Evolutionary conservation across 345 rosid genomes (phyloP).

Genomic region (Salix exigua): DNA sequence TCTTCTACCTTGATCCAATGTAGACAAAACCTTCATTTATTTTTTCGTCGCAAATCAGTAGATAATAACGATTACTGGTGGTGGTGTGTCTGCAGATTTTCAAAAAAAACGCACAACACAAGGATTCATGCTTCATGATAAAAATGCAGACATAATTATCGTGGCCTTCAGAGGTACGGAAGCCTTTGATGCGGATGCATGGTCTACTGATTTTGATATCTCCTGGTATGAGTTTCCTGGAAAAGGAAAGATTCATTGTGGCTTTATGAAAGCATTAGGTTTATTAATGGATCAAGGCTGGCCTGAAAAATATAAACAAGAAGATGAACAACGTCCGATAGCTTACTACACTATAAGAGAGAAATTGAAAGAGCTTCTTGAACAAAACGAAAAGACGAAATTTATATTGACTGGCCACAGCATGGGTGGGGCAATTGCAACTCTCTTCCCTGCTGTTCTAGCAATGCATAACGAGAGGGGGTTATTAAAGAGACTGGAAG

Average conservation of each 20-base stretch:
- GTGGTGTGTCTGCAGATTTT: conserved; percentile 22
- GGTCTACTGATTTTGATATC: conserved; percentile 44
- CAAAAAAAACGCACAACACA: conserved; percentile 25
- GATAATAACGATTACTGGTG: background rate
- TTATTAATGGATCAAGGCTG: conserved; percentile 40
- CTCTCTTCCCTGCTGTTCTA: conserved; percentile 46
- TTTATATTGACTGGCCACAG: conserved; percentile 67
- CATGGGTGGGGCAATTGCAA: conserved; percentile 61
- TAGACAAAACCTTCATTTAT: too few species aligned
- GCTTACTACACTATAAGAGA: conserved; percentile 57
- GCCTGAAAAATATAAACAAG: conserved; percentile 31
- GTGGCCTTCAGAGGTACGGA: conserved; percentile 52
- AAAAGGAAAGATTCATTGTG: conserved; percentile 49
- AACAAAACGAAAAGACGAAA: conserved; percentile 29
- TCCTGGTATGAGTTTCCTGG: conserved; percentile 39
- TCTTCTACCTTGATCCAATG: too few species aligned
- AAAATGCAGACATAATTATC: conserved; percentile 19
- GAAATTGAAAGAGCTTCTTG: conserved; percentile 28
- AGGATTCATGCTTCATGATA: conserved; percentile 32
- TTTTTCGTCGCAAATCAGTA: too few species aligned
- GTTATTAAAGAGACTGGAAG: conserved; percentile 50
- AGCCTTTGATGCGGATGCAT: conserved; percentile 39
- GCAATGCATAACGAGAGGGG: conserved; percentile 42
- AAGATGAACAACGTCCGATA: conserved; percentile 5
- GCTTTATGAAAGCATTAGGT: conserved; percentile 66